These are phyloP conservation scores for Paraphoma chrysanthemicola DNA, from an alignment of 2,329 filamentous ascomycete species.

Conservation along the genomic window DNA sequence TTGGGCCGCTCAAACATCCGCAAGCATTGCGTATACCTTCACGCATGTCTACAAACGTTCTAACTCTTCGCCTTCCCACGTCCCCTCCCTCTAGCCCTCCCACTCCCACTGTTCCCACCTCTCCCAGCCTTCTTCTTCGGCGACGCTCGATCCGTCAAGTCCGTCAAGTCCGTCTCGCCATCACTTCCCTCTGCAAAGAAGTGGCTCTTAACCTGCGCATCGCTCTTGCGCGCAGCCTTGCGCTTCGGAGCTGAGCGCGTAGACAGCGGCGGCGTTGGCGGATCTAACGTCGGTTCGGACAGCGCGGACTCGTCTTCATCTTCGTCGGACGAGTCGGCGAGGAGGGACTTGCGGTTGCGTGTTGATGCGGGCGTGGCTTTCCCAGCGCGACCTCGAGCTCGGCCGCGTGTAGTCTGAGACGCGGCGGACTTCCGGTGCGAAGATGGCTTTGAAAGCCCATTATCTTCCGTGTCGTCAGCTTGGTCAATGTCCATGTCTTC, in stretches of 20 bases:
- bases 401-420: background rate
- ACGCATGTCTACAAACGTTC: background rate
- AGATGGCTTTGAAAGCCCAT: background rate
- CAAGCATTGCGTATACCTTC: background rate
- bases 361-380: slow-evolving; percentile 12
- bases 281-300: slow-evolving; percentile 11
- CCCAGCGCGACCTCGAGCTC: slow-evolving; percentile 1
- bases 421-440: slow-evolving; percentile 17
- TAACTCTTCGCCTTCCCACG: slow-evolving; percentile 7
- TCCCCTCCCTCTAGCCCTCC: slow-evolving; percentile 15
- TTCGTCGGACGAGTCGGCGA: slow-evolving; percentile 13
- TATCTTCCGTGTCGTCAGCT: background rate
- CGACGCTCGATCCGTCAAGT: slow-evolving; percentile 29
- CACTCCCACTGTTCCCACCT: slow-evolving; percentile 3
- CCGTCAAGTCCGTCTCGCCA: slow-evolving; percentile 41
- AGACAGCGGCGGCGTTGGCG: slow-evolving; percentile 8
- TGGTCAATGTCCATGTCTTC: slow-evolving; percentile 26
- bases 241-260: slow-evolving; percentile 30
- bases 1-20: too few relatives aligned
- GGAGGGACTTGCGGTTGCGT: slow-evolving; percentile 12
- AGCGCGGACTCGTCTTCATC: slow-evolving; percentile 7
- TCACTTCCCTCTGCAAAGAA: slow-evolving; percentile 41
- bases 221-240: slow-evolving; percentile 34
- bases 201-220: slow-evolving; percentile 41
- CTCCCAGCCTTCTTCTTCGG: slow-evolving; percentile 18